Conservation (phyloP, 805 yeast species). For the Kluyveromyces siamensis region DNA sequence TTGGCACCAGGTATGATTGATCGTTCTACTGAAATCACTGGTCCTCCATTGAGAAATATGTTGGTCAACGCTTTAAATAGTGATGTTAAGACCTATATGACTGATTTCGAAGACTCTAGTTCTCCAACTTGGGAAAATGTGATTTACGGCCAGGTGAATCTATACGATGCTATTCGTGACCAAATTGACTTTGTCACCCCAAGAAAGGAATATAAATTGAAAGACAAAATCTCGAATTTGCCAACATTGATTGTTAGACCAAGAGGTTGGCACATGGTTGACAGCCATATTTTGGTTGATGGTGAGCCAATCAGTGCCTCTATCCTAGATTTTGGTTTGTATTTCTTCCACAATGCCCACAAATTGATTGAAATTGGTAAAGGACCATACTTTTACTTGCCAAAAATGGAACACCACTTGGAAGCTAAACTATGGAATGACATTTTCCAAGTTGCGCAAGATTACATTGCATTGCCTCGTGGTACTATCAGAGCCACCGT, state of each 20-base stretch:
- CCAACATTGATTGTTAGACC: conserved; percentile 81
- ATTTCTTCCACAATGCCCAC: conserved; percentile 66
- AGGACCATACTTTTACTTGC: conserved; percentile 77
- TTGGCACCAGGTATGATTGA: conserved; percentile 65
- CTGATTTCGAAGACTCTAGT: conserved; percentile 78
- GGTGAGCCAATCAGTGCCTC: conserved; percentile 74
- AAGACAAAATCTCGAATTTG: conserved; percentile 36
- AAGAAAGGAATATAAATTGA: conserved; percentile 39
- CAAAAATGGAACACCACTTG: conserved; percentile 79
- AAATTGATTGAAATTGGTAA: conserved; percentile 52
- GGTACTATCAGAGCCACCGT: conserved; percentile 79
- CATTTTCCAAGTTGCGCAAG: conserved; percentile 68
- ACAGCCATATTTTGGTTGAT: conserved; percentile 60
- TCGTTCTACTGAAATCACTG: conserved; percentile 76
- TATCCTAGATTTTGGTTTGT: conserved; percentile 69
- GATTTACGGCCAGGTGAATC: conserved; percentile 72
- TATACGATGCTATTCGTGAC: conserved; percentile 67
- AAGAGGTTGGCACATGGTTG: conserved; percentile 82
- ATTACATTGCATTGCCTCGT: conserved; percentile 54
- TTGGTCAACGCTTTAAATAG: conserved; percentile 74
- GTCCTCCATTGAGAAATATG: conserved; percentile 81
- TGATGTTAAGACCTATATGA: conserved; percentile 73
- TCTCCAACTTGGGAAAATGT: conserved; percentile 79
- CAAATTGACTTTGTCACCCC: conserved; percentile 43
- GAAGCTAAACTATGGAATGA: conserved; percentile 83